Conservation (phyloP, 176 grass and related monocot genomes). For the Stipa capillata region DNA sequence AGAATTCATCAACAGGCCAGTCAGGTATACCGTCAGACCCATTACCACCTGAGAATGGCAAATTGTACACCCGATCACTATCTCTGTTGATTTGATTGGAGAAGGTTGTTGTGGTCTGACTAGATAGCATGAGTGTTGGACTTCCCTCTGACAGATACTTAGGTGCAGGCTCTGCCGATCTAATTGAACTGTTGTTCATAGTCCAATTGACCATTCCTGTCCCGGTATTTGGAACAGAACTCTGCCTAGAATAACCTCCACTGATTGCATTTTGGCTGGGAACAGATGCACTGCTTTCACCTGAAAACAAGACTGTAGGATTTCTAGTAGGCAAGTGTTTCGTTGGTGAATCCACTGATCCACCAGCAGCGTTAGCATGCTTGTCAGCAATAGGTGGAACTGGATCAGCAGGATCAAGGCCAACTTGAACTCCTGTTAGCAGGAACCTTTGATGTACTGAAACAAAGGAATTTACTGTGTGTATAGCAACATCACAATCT, state of each 20-base stretch:
- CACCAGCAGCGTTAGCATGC: neutral
- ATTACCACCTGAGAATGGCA: conserved; percentile 33
- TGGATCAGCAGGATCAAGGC: conserved; percentile 46
- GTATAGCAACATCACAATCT: conserved; percentile 66
- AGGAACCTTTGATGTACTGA: conserved; percentile 71
- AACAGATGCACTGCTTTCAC: conserved; percentile 13
- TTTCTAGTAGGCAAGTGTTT: conserved; percentile 10
- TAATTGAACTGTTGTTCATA: neutral
- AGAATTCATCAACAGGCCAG: conserved; percentile 61
- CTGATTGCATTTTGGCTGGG: conserved; percentile 9
- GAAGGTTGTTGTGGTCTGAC: conserved; percentile 13
- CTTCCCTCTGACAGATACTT: neutral
- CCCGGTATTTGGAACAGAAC: conserved; percentile 1
- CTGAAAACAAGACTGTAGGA: conserved; percentile 1
- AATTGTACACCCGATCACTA: conserved; percentile 15
- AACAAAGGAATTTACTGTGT: conserved; percentile 56
- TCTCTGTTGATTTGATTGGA: conserved; percentile 38
- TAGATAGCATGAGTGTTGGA: conserved; percentile 16
- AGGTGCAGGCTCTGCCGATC: conserved; percentile 1
- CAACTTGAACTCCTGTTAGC: conserved; percentile 70
- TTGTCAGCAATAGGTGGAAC: conserved; percentile 22
- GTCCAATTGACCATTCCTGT: neutral
- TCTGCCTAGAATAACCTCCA: conserved; percentile 15
- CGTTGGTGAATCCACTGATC: neutral
- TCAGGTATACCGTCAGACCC: conserved; percentile 29